phyloP scores from a whole-genome alignment of 305 asterid species.

The Fraxinus platypoda region DNA sequence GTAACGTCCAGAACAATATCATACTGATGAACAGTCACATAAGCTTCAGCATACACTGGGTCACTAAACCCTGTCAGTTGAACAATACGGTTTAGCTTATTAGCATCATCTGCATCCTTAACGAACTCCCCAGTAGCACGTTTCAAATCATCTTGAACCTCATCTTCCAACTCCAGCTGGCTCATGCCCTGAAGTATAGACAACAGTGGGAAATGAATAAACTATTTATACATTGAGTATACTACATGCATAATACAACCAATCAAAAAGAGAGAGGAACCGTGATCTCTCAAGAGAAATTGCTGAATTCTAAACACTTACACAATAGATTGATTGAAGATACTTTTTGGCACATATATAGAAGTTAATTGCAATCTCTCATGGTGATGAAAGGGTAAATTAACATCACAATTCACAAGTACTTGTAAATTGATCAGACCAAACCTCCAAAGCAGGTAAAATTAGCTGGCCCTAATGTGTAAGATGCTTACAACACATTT shows the following conservation, averaged over 20 bases:
- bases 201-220: background rate
- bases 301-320: background rate
- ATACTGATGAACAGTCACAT: slow-evolving; percentile 52
- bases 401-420: background rate
- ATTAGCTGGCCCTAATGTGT: background rate
- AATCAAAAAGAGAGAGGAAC: background rate
- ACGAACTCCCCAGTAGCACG: slow-evolving; percentile 59
- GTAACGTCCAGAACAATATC: slow-evolving; percentile 56
- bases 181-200: slow-evolving; percentile 46
- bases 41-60: slow-evolving; percentile 56
- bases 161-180: slow-evolving; percentile 55
- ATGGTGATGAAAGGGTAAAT: background rate
- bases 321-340: background rate
- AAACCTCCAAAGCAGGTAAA: background rate
- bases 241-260: background rate
- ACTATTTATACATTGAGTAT: background rate
- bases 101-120: slow-evolving; percentile 47
- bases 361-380: background rate
- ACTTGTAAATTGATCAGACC: background rate
- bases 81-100: slow-evolving; percentile 47
- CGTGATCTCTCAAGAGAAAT: background rate
- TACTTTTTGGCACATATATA: background rate
- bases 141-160: slow-evolving; percentile 52
- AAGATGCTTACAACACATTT: background rate
- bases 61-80: slow-evolving; percentile 53